Conservation (phyloP, 2,329 filamentous ascomycete genomes). For the Colletotrichum caudatum region DNA sequence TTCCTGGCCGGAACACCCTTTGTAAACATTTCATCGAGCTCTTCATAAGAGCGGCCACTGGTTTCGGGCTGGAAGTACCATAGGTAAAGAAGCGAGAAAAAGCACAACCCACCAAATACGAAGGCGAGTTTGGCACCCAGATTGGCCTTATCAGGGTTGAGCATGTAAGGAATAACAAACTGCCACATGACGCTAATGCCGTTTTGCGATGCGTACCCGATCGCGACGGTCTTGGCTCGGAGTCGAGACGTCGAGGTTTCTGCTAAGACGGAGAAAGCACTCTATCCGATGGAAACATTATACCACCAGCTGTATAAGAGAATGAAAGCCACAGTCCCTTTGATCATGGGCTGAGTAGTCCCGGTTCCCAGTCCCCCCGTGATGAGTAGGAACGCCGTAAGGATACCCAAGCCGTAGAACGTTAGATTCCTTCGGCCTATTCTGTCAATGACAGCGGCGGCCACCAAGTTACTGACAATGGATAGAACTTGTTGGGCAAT, state of each 20-base stretch:
- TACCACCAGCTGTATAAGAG: constrained; percentile 55
- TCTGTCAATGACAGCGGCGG: constrained; percentile 53
- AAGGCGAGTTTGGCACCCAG: constrained; percentile 56
- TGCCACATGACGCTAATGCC: constrained; percentile 41
- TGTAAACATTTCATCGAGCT: constrained; percentile 47
- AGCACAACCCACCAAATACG: constrained; percentile 52
- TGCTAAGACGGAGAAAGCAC: constrained; percentile 53
- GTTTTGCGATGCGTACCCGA: constrained; percentile 52
- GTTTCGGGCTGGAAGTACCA: constrained; percentile 54
- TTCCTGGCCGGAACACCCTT: constrained; percentile 45
- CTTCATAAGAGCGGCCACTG: constrained; percentile 45
- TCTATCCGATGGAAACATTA: constrained; percentile 56
- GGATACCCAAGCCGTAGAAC: constrained; percentile 50
- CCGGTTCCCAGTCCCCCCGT: constrained; percentile 52
- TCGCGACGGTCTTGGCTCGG: constrained; percentile 55
- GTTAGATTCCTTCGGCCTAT: constrained; percentile 53
- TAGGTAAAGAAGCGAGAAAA: constrained; percentile 49
- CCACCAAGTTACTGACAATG: constrained; percentile 55
- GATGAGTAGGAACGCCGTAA: constrained; percentile 56
- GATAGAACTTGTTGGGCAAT: constrained; percentile 56
- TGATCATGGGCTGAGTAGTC: constrained; percentile 41
- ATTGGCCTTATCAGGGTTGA: constrained; percentile 47
- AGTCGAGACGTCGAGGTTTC: constrained; percentile 54
- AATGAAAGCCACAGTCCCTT: constrained; percentile 52
- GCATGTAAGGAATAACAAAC: constrained; percentile 44